Conservation (phyloP, 163 green algal genomes). For the Chloromonas sp. region DNA sequence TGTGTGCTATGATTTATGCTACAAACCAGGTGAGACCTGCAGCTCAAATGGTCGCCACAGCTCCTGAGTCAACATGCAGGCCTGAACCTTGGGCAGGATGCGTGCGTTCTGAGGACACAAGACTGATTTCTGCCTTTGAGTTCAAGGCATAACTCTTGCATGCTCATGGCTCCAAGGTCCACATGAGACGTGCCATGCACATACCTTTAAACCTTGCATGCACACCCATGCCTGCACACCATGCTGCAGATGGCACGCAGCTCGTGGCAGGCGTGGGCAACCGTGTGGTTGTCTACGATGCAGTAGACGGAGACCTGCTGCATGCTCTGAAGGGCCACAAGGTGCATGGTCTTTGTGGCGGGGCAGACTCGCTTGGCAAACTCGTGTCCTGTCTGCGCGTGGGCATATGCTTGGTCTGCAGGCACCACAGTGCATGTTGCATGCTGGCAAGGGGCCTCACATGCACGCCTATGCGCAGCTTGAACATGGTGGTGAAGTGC, state of each 20-base stretch:
- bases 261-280: constrained; percentile 63
- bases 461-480: neutral
- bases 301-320: constrained; percentile 60
- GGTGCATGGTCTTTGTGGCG: no score
- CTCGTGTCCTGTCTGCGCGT: no score
- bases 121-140: no score
- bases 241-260: constrained; percentile 59
- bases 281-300: constrained; percentile 73
- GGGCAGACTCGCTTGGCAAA: no score
- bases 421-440: constrained; percentile 28
- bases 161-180: no score
- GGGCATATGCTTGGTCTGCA: no score
- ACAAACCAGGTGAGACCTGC: constrained; percentile 54
- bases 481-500: neutral
- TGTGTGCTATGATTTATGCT: constrained; percentile 73
- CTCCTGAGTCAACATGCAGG: no score
- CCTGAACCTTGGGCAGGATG: no score
- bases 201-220: constrained; percentile 1
- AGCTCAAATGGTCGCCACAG: no score
- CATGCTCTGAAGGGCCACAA: constrained; percentile 72
- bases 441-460: constrained; percentile 61
- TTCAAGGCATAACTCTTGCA: no score
- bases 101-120: no score
- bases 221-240: neutral
- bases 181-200: neutral